Evolutionary conservation across 768 basidiomycete genomes (phyloP).

Genomic region (Boletus reticulatus): DNA sequence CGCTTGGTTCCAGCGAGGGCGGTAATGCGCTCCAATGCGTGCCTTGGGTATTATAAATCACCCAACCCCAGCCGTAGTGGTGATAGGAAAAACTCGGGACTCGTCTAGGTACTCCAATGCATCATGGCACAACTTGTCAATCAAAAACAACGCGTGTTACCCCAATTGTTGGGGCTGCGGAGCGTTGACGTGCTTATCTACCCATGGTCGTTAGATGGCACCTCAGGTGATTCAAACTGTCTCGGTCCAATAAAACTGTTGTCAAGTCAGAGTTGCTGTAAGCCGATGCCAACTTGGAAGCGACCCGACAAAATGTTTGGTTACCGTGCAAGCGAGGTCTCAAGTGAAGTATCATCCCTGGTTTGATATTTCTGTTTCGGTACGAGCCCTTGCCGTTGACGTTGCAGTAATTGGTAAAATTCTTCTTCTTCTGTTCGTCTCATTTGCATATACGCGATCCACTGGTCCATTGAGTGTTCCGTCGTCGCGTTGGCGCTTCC

Average conservation of each 20-base stretch:
- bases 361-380: too few relatives aligned
- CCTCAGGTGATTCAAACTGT: not conserved
- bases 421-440: too few relatives aligned
- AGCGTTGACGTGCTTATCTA: not conserved
- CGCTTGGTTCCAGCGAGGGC: not conserved
- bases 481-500: too few relatives aligned
- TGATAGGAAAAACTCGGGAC: not conserved
- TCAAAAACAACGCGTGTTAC: not conserved
- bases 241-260: not conserved
- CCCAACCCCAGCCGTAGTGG: not conserved
- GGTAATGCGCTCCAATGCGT: not conserved
- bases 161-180: not conserved
- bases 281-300: too few relatives aligned
- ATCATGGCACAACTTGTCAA: not conserved
- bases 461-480: too few relatives aligned
- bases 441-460: too few relatives aligned
- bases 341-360: too few relatives aligned
- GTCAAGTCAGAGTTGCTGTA: not conserved
- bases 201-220: too few relatives aligned
- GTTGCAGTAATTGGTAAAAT: too few relatives aligned
- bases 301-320: too few relatives aligned
- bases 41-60: not conserved
- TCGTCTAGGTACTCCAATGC: not conserved
- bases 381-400: too few relatives aligned
- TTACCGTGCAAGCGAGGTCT: too few relatives aligned